Evolutionary conservation across 495 filamentous ascomycete species (phyloP).

Genomic region (Xanthoparmelia taractica): DNA sequence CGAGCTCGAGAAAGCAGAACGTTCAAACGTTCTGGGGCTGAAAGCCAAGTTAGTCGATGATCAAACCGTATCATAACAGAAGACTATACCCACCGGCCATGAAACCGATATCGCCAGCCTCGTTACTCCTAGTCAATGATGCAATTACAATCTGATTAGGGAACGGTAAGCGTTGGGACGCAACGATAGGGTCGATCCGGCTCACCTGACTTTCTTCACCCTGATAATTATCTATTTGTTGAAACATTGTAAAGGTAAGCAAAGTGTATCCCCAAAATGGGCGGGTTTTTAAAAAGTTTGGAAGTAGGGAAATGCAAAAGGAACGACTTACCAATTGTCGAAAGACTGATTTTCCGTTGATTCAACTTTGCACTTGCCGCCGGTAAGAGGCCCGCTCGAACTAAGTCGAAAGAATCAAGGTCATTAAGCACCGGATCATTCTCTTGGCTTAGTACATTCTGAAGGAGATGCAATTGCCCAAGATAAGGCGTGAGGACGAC

Average conservation of each 20-base stretch:
- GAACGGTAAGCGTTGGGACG: neutral
- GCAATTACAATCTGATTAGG: constrained; percentile 51
- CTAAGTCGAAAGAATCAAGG: constrained; percentile 58
- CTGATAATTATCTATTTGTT: constrained; percentile 64
- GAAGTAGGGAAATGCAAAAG: neutral
- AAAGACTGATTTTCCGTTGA: constrained; percentile 49
- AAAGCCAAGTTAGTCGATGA: too few species aligned
- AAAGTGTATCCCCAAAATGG: neutral
- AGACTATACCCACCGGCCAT: constrained; percentile 36
- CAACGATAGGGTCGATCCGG: neutral
- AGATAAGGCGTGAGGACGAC: constrained; percentile 71
- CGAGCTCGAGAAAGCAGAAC: constrained; percentile 67
- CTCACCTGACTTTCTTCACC: constrained; percentile 61
- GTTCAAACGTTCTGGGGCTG: constrained; percentile 50
- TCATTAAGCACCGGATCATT: constrained; percentile 61
- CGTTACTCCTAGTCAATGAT: constrained; percentile 61
- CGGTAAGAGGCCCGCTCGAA: constrained; percentile 57
- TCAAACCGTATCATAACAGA: too few species aligned
- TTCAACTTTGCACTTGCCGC: constrained; percentile 43
- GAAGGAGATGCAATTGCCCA: constrained; percentile 57
- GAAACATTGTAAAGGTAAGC: neutral
- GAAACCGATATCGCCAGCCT: constrained; percentile 59
- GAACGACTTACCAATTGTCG: constrained; percentile 52
- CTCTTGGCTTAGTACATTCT: constrained; percentile 45
- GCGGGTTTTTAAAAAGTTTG: neutral